Base-by-base conservation (phyloP, 176 grass and related monocot species). In the Oryza brachyantha region DNA sequence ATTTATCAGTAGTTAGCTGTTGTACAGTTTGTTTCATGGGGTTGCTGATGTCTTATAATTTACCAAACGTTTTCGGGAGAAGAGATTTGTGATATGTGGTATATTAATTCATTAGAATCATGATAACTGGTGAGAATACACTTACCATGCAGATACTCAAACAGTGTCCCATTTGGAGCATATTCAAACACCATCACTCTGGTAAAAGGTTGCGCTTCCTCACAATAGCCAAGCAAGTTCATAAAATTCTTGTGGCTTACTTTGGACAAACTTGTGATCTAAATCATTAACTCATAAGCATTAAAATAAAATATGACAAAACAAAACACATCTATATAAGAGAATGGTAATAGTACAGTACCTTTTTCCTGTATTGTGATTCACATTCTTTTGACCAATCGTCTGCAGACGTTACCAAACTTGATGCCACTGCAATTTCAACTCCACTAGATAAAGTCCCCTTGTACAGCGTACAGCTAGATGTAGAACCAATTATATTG, bases 171-270 rank as follows among this genome's bases (percentile, higher is more conserved):
- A 75, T 97, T 97, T 39, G 90, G 87, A 79, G 93, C 90, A 70
- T 97, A 97, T 76, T 97, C 93, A 86, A 97, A 97, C 68, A 97
- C 90, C 93, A 97, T 97, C 69, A 82, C 87, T 75, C 93, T 91
- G 55, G 83, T 91, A 84, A 97, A 93, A 73, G 90, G 93, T 13
- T 64, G 45, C n/a, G 64, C 88, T 81, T 97, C 93, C 86, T 91
- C 93, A 36, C 93, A 97, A 68, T 86, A 97, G 59, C 93, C 93
- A 74, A 97, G 88, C 60, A 97, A 83, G 84, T 93, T 93, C 66
- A 97, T 87, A 86, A 97, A 93, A 73, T 97, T 93, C 50, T 90
- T 93, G 83, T 97, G 88, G 78, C 88, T 93, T 78, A 93, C 84
- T 90, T 86, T 91, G 60, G 66, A 93, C 80, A 97, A 86, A 76